Evolutionary conservation across 2,329 filamentous ascomycete species (phyloP).

Genomic region (Neoarthrinium moseri): DNA sequence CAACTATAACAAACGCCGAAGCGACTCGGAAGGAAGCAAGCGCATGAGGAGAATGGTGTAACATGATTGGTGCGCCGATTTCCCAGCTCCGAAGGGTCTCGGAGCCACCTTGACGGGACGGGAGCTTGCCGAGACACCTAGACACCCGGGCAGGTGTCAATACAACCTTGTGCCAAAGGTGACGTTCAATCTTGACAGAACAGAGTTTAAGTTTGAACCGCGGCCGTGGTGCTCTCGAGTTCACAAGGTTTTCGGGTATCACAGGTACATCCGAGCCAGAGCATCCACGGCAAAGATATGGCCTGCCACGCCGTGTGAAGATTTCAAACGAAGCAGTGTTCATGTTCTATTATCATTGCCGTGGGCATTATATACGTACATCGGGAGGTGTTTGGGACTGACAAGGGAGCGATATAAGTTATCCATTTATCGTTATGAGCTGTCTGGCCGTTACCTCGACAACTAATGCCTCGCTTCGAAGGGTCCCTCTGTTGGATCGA

Average conservation of each 20-base stretch:
- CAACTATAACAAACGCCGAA: slow-evolving; percentile 1
- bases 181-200: too few relatives aligned
- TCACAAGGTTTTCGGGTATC: not conserved
- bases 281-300: too few relatives aligned
- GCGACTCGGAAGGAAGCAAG: not conserved
- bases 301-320: too few relatives aligned
- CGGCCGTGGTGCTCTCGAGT: not conserved
- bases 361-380: slow-evolving; percentile 11
- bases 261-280: too few relatives aligned
- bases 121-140: too few relatives aligned
- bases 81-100: slow-evolving; percentile 24
- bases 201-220: not conserved
- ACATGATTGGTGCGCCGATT: slow-evolving; percentile 25
- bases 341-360: not conserved
- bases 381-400: slow-evolving; percentile 1
- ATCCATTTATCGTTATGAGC: slow-evolving; percentile 28
- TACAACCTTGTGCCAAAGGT: slow-evolving; percentile 8
- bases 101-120: slow-evolving; percentile 16
- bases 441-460: slow-evolving; percentile 23
- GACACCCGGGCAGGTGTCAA: not conserved
- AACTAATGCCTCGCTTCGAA: not conserved
- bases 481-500: not conserved
- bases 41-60: slow-evolving; percentile 12
- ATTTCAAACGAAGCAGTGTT: too few relatives aligned
- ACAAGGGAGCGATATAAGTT: slow-evolving; percentile 27